phyloP scores from a whole-genome alignment of 2,329 filamentous ascomycete genomes.

The Cladophialophora yegresii region DNA sequence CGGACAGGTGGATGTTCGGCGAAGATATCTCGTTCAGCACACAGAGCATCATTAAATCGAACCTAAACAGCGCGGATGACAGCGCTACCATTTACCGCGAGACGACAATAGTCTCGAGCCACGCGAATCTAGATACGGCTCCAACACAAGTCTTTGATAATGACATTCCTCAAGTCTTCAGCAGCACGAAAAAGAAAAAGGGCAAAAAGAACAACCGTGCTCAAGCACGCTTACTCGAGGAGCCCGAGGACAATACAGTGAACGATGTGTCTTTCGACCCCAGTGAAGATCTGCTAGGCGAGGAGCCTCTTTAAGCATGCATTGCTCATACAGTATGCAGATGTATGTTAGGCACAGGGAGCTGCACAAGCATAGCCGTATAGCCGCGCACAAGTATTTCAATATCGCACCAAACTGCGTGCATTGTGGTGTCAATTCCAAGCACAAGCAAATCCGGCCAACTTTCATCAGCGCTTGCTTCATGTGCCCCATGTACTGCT shows the following conservation, averaged over 20 bases:
- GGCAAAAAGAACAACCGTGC: slow-evolving; percentile 41
- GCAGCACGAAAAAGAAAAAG: slow-evolving; percentile 73
- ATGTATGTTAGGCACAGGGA: background rate
- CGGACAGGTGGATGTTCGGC: slow-evolving; percentile 57
- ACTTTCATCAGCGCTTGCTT: background rate
- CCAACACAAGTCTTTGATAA: slow-evolving; percentile 52
- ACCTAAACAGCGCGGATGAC: slow-evolving; percentile 8
- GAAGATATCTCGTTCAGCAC: slow-evolving; percentile 47
- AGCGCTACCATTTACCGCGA: slow-evolving; percentile 32
- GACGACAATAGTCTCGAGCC: slow-evolving; percentile 21
- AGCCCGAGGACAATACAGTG: slow-evolving; percentile 12
- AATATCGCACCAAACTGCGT: background rate
- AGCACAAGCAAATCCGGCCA: background rate
- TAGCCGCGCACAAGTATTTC: background rate
- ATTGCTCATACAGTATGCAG: background rate
- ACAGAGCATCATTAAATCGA: slow-evolving; percentile 5
- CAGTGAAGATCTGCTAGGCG: slow-evolving; percentile 14
- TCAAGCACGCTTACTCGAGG: slow-evolving; percentile 12
- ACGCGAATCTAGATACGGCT: background rate
- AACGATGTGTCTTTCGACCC: slow-evolving; percentile 10
- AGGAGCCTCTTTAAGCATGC: slow-evolving; percentile 4
- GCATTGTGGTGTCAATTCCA: background rate
- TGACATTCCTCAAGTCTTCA: slow-evolving; percentile 51
- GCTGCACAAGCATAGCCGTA: background rate
- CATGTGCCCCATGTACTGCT: background rate